Conservation (phyloP, 345 rosid species). For the Kernera saxatilis region DNA sequence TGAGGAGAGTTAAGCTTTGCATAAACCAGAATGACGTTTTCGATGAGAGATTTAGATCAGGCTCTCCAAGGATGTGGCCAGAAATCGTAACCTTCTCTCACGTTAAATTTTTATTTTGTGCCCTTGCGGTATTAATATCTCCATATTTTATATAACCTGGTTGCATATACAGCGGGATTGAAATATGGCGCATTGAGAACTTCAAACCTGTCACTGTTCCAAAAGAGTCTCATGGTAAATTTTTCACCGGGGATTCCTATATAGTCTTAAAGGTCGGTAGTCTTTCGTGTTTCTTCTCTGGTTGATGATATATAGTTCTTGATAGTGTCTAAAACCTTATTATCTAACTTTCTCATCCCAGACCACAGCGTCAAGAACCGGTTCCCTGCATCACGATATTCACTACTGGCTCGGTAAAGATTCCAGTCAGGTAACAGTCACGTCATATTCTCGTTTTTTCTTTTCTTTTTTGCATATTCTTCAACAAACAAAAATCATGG, state of each 20-base stretch:
- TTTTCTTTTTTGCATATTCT: background rate
- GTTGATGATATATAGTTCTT: background rate
- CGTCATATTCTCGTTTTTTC: background rate
- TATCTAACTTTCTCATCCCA: conserved; percentile 27
- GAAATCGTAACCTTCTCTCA: conserved; percentile 69
- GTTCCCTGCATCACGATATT: conserved; percentile 74
- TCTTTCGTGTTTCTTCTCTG: background rate
- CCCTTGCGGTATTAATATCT: conserved; percentile 1
- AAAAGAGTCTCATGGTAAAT: conserved; percentile 69
- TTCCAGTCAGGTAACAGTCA: conserved; percentile 59
- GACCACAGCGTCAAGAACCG: conserved; percentile 71
- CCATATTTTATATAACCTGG: conserved; percentile 19
- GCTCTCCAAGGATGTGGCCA: conserved; percentile 98
- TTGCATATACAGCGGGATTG: conserved; percentile 62
- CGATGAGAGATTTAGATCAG: conserved; percentile 93
- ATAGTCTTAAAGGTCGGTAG: conserved; percentile 69
- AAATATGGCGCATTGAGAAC: conserved; percentile 92
- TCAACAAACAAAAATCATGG: conserved; percentile 4
- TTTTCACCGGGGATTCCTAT: conserved; percentile 90
- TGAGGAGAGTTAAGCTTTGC: conserved; percentile 17
- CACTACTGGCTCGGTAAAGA: conserved; percentile 97
- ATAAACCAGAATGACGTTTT: conserved; percentile 58
- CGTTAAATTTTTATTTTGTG: background rate
- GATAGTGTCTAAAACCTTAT: background rate
- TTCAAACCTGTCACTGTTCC: conserved; percentile 63